Conservation (phyloP, 129 eudicot species). For the Arctium lappa region DNA sequence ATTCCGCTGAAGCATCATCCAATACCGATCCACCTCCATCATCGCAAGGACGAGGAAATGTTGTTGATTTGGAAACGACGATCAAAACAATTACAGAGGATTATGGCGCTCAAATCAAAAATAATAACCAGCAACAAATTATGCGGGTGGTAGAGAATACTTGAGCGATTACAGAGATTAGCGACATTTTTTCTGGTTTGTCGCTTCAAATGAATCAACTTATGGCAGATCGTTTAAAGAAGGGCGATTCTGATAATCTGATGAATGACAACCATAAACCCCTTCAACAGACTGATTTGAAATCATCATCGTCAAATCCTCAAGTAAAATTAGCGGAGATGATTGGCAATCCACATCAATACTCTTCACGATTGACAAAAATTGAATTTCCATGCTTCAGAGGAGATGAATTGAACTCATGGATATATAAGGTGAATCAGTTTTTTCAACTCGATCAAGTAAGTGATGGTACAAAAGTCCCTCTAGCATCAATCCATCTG, state of each 20-base stretch:
- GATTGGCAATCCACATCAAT: background rate
- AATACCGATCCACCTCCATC: too few species aligned
- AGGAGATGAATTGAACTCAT: background rate
- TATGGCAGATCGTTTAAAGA: too few species aligned
- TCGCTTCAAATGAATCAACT: background rate
- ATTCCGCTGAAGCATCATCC: too few species aligned
- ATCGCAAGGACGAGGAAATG: too few species aligned
- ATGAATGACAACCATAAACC: too few species aligned
- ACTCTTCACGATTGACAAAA: too few species aligned
- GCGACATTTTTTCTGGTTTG: background rate
- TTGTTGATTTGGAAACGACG: too few species aligned
- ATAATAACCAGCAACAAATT: background rate
- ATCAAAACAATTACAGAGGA: too few species aligned
- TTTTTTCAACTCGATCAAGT: background rate
- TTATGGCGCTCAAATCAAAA: too few species aligned
- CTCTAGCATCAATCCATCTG: background rate
- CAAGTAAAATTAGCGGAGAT: background rate
- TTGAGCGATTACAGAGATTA: background rate
- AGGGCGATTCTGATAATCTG: background rate
- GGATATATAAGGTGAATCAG: slow-evolving; percentile 7
- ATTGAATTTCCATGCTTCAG: slow-evolving; percentile 5
- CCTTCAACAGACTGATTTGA: too few species aligned
- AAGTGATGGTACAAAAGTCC: background rate
- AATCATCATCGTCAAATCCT: too few species aligned
- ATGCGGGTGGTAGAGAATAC: background rate